Percentiles rank a stretch among this genome's conserved stretches.
Conservation (phyloP, 2,329 filamentous ascomycete species). For the Arthrobotrys conoides region DNA sequence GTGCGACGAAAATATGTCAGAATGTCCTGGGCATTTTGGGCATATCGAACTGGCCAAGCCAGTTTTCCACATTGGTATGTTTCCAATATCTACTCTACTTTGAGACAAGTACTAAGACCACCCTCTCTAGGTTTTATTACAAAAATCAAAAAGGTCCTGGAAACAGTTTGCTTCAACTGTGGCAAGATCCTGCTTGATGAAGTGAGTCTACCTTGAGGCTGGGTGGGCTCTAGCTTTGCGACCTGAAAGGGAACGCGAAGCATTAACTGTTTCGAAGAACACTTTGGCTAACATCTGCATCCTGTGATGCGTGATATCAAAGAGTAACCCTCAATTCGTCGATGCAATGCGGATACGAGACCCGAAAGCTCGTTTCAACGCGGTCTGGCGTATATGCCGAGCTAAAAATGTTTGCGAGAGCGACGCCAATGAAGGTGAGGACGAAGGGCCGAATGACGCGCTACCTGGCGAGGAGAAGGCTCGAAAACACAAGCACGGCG, state of each 20-base stretch:
- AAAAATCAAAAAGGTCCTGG: conserved; percentile 99
- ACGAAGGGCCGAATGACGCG: conserved; percentile 68
- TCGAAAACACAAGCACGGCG: conserved; percentile 76
- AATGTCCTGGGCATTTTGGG: conserved; percentile 97
- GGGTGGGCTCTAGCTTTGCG: conserved; percentile 46
- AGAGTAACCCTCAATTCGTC: conserved; percentile 87
- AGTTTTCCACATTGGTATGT: conserved; percentile 84
- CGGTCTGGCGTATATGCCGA: conserved; percentile 93
- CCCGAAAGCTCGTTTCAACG: conserved; percentile 93
- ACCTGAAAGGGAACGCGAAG: conserved; percentile 40
- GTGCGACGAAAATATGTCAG: conserved; percentile 93
- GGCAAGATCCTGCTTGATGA: conserved; percentile 97
- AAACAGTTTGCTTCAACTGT: conserved; percentile 99
- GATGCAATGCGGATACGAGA: conserved; percentile 87
- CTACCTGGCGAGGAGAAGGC: conserved; percentile 62
- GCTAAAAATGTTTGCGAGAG: conserved; percentile 87
- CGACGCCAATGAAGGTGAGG: conserved; percentile 77
- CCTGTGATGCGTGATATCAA: conserved; percentile 65
- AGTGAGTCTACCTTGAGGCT: conserved; percentile 81
- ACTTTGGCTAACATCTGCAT: conserved; percentile 63
- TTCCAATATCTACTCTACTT: not conserved
- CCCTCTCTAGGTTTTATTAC: conserved; percentile 82
- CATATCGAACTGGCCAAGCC: conserved; percentile 98
- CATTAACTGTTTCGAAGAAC: conserved; percentile 48
- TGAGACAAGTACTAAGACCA: conserved; percentile 8